Conservation (phyloP, 2,329 filamentous ascomycete genomes). For the Penicillium sp. region DNA sequence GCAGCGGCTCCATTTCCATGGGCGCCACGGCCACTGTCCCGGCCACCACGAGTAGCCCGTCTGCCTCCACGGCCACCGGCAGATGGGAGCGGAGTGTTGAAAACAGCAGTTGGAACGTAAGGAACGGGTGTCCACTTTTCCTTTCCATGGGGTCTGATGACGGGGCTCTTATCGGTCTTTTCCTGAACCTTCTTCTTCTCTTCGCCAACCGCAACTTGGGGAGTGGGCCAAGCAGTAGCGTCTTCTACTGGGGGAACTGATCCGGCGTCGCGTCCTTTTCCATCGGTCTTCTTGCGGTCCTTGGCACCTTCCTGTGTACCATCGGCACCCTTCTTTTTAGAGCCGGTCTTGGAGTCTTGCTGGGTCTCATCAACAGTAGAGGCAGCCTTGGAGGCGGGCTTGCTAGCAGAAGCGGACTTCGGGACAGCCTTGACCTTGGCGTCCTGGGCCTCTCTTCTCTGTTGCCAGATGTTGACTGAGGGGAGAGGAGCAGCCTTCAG, state of each 20-base stretch:
- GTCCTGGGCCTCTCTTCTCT: conserved; percentile 67
- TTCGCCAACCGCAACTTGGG: conserved; percentile 73
- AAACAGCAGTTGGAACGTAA: conserved; percentile 80
- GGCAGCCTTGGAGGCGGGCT: conserved; percentile 26
- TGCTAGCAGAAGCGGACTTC: conserved; percentile 24
- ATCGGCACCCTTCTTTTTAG: conserved; percentile 43
- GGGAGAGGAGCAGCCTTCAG: conserved; percentile 81
- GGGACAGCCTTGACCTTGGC: conserved; percentile 47
- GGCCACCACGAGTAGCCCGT: conserved; percentile 55
- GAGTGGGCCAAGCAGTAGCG: conserved; percentile 83
- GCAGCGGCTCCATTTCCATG: conserved; percentile 33
- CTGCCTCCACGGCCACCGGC: conserved; percentile 52
- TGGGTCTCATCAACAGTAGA: conserved; percentile 37
- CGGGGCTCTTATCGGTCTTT: conserved; percentile 60
- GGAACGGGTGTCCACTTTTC: conserved; percentile 82
- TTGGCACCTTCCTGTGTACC: conserved; percentile 29
- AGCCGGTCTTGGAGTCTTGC: conserved; percentile 41
- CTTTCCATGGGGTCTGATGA: conserved; percentile 62
- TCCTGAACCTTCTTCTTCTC: conserved; percentile 69
- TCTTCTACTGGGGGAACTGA: conserved; percentile 68
- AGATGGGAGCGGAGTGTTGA: conserved; percentile 70
- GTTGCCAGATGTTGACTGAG: conserved; percentile 81
- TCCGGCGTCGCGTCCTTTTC: conserved; percentile 42
- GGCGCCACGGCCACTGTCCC: conserved; percentile 48
- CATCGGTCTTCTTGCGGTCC: conserved; percentile 39